Conservation (phyloP, 257 asterid species). For the Phtheirospermum japonicum region DNA sequence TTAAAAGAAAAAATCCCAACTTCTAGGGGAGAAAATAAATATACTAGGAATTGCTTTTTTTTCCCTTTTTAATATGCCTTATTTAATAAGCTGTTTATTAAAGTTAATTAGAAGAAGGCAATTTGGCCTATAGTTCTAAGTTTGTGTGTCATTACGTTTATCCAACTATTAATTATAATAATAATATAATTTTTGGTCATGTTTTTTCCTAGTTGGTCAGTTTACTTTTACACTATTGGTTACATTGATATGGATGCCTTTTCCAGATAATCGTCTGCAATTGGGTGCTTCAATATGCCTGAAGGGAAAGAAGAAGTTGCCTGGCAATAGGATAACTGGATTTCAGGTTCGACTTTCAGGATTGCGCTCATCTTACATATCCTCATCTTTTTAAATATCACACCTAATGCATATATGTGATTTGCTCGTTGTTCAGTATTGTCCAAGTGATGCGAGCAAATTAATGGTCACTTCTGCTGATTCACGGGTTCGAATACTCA, state of each 20-base stretch:
- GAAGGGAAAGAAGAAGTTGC: constrained; percentile 65
- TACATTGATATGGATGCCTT: not conserved
- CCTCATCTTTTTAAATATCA: not conserved
- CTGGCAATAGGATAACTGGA: constrained; percentile 79
- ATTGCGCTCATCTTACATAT: not conserved
- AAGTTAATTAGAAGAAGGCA: not conserved
- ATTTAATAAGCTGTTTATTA: not conserved
- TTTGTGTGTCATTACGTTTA: not conserved
- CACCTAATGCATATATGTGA: not conserved
- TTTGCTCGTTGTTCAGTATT: constrained; percentile 50
- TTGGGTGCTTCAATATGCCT: constrained; percentile 62
- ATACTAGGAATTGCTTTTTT: not conserved
- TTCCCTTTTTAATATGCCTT: not conserved
- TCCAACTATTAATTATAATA: not conserved
- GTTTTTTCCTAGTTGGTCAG: not conserved
- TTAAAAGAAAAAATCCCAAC: no score
- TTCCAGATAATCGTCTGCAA: constrained; percentile 58
- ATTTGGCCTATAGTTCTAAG: not conserved
- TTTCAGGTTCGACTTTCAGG: constrained; percentile 56
- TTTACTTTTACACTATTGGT: not conserved
- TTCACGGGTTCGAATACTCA: constrained; percentile 66
- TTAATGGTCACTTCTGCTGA: constrained; percentile 86
- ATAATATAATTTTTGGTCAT: not conserved
- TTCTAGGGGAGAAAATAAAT: no score
- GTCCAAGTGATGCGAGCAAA: constrained; percentile 71